Evolutionary conservation across 164 flowering plant species (phyloP).

Genomic region (Chimonanthus salicifolius): DNA sequence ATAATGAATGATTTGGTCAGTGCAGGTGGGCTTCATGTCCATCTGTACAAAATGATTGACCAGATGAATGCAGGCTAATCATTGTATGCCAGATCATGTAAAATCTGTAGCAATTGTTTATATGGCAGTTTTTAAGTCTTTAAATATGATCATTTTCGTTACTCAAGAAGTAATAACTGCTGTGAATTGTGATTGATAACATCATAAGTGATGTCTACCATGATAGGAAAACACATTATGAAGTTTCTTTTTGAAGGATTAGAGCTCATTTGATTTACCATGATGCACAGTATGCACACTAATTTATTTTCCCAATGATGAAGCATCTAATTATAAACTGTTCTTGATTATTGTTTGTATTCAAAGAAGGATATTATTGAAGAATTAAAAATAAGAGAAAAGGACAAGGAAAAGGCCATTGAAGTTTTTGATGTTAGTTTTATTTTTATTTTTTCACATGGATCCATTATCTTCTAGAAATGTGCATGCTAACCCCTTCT

Average conservation of each 20-base stretch:
- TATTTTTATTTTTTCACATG: neutral
- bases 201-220: no score
- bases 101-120: neutral
- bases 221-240: neutral
- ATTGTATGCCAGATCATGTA: neutral
- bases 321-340: neutral
- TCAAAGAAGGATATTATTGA: neutral
- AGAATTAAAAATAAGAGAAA: neutral
- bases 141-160: no score
- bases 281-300: no score
- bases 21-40: neutral
- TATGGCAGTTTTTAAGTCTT: neutral
- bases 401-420: neutral
- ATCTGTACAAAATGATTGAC: neutral
- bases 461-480: neutral
- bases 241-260: neutral
- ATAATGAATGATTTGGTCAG: neutral
- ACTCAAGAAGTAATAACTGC: neutral
- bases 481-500: neutral
- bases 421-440: neutral
- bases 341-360: neutral
- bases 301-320: neutral
- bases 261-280: neutral
- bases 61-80: neutral
- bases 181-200: neutral